phyloP scores from a whole-genome alignment of 2,329 filamentous ascomycete species.

The Chaetomiaceae sp. region DNA sequence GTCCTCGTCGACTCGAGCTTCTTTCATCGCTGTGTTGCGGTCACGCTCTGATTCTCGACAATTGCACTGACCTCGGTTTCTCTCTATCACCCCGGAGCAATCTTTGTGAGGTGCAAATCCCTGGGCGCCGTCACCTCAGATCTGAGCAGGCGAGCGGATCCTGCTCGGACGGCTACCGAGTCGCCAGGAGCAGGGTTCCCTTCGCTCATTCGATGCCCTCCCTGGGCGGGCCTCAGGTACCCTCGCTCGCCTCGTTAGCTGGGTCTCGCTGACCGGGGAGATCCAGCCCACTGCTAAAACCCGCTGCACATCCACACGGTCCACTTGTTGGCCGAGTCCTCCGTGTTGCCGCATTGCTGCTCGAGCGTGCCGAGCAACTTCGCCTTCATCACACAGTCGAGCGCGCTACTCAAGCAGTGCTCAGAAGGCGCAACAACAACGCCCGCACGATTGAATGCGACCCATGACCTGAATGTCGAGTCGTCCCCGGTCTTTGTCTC shows the following conservation, averaged over 20 bases:
- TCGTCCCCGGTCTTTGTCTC: background rate
- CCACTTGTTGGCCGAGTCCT: background rate
- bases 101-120: background rate
- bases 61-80: background rate
- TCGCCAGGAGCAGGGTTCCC: conserved; percentile 19
- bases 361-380: conserved; percentile 10
- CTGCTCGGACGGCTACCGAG: conserved; percentile 8
- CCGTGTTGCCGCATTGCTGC: conserved; percentile 9
- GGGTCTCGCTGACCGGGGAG: conserved; percentile 9
- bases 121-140: conserved; percentile 5
- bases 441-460: background rate
- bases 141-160: conserved; percentile 6
- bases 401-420: background rate
- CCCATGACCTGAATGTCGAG: conserved; percentile 20
- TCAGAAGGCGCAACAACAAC: background rate
- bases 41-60: too few relatives aligned
- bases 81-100: background rate
- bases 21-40: too few relatives aligned
- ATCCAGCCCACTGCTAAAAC: conserved; percentile 18
- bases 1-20: too few relatives aligned
- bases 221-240: conserved; percentile 4
- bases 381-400: background rate
- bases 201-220: conserved; percentile 9
- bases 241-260: conserved; percentile 5
- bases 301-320: conserved; percentile 16